These are phyloP conservation scores for Colletotrichum eleusines DNA, from an alignment of 2,329 filamentous ascomycete genomes.

Conservation along the genomic window DNA sequence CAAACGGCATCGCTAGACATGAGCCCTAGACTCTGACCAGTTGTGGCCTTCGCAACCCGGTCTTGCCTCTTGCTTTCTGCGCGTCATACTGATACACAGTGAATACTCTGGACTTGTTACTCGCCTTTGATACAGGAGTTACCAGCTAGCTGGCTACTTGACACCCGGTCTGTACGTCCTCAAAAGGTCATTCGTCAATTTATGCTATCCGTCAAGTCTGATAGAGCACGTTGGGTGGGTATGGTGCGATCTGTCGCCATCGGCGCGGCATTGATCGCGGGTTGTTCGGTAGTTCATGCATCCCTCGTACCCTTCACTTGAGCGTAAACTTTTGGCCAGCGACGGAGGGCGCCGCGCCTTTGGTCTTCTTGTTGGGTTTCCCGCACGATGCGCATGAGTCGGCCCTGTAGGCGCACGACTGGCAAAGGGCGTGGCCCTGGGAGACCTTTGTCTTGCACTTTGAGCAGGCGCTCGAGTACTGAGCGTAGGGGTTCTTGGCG, in stretches of 20 bases:
- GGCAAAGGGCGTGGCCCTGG: constrained; percentile 70
- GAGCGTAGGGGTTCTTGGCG: constrained; percentile 75
- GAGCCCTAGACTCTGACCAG: background rate
- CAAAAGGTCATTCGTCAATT: no score
- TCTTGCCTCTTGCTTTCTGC: background rate
- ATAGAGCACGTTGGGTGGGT: background rate
- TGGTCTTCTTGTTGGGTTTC: constrained; percentile 66
- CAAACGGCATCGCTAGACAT: background rate
- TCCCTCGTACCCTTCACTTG: constrained; percentile 58
- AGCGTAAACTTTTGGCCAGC: constrained; percentile 72
- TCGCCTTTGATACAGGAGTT: background rate
- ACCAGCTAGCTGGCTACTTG: background rate
- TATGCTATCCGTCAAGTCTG: background rate
- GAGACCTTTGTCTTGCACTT: constrained; percentile 74
- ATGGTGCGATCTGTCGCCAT: background rate
- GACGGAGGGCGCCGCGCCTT: constrained; percentile 64
- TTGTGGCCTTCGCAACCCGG: background rate
- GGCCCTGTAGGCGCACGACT: constrained; percentile 72
- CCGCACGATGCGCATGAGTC: constrained; percentile 74
- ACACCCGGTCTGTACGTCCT: background rate
- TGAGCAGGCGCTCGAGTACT: constrained; percentile 71
- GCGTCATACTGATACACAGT: background rate
- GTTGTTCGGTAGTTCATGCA: background rate
- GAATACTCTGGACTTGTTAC: background rate
- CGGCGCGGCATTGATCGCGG: background rate